Base-by-base conservation (phyloP, 306 rosid genomes). In the Psophocarpus tetragonolobus region DNA sequence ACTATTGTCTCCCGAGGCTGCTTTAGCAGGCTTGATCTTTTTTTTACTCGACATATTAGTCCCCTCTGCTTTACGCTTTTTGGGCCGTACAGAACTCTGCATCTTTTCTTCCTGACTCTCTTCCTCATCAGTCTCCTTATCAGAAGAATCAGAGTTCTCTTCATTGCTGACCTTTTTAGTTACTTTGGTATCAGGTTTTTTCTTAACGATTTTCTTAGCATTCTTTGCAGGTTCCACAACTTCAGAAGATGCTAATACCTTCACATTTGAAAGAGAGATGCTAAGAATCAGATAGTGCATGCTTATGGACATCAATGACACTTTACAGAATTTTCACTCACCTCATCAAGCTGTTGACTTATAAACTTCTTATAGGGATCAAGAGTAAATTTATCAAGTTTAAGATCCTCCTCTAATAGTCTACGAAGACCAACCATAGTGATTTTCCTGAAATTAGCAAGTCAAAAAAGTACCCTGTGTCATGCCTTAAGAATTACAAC, bases 401-500 rank as follows among this genome's bases (percentile, higher is more conserved):
- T 81, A 83, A 95, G 97, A 84, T 95, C 98, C 83, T 85, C 84
- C 85, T 95, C 98, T 86, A 95, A 76, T 63, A 92, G 86, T 54
- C 98, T 90, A 33, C 97, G 98, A 71, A 95, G 91, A 76, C 89
- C 91, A 67, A 87, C 93, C 91, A 90, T 79, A 9, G 98, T 91
- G 67, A 92, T 74, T 66, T 84, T 80, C 71, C 99, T 95, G 92
- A 62, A 80, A 68, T 53, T 76, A 83, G 72, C 54, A 53, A 61
- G 80, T 39, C 32, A 23, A 14, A 80, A 73, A 8, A 73, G 62
- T 3, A 26, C 38, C 77, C 48, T n/a, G 11, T 33, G 72, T 80
- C 70, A 78, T 62, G 77, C 18, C 60, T 41, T 54, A 53, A 60
- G 63, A 85, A 60, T 66, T 74, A 27, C 11, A 41, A n/a, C 39